These are phyloP conservation scores for Aleurites moluccanus DNA, from an alignment of 441 rosid species.

Conservation along the genomic window DNA sequence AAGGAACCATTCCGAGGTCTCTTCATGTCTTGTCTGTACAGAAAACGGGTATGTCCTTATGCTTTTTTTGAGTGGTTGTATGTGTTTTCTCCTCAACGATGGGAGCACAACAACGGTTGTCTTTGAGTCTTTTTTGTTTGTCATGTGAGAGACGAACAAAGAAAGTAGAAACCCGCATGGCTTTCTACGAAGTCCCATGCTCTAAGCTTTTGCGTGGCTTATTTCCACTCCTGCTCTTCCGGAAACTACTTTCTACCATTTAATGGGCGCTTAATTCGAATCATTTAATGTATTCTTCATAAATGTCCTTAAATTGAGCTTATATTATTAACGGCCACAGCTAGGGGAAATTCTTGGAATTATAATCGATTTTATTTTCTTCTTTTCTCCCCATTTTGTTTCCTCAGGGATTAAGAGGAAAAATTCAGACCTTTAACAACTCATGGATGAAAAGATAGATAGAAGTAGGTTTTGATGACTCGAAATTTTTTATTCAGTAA, in stretches of 20 bases:
- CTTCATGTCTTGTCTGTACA: conserved; percentile 41
- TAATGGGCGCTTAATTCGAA: conserved; percentile 20
- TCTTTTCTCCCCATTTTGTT: too few species aligned
- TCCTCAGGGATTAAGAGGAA: too few species aligned
- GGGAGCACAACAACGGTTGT: conserved; percentile 7
- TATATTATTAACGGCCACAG: background rate
- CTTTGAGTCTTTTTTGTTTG: background rate
- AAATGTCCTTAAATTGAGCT: background rate
- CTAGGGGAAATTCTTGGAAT: conserved; percentile 9
- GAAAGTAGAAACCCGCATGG: too few species aligned
- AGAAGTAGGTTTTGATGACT: too few species aligned
- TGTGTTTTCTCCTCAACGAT: conserved; percentile 9
- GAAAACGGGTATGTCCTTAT: background rate
- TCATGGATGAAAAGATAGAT: too few species aligned
- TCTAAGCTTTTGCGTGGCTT: conserved; percentile 10
- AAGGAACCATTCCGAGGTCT: conserved; percentile 32
- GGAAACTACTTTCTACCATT: conserved; percentile 27
- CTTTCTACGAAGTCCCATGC: background rate
- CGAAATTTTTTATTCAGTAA: too few species aligned
- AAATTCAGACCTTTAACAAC: too few species aligned
- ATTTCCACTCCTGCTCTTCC: conserved; percentile 9
- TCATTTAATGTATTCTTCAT: background rate
- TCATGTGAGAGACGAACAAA: background rate
- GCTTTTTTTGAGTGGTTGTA: background rate
- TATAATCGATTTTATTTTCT: too few species aligned